These are phyloP conservation scores for Pythium guiyangense DNA, from an alignment of 352 stramenopile genomes.

Conservation along the genomic window DNA sequence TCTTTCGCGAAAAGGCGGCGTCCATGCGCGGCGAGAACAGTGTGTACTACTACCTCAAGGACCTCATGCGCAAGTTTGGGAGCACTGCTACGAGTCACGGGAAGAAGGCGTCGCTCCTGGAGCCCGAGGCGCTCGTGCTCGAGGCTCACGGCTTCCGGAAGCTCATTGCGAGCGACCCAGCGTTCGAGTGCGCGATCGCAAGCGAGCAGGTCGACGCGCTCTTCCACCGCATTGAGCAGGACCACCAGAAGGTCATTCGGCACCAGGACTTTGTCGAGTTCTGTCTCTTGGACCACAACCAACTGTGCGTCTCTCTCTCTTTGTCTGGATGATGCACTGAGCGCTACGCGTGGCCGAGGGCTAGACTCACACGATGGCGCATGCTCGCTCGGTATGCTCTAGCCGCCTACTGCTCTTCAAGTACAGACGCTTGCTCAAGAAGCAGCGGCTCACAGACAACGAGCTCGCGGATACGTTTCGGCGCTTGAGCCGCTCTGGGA, in stretches of 20 bases:
- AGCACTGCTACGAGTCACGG: conserved; percentile 22
- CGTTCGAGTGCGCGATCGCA: conserved; percentile 65
- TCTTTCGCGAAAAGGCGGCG: conserved; percentile 80
- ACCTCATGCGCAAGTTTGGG: conserved; percentile 70
- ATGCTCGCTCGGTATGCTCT: not conserved
- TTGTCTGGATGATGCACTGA: not conserved
- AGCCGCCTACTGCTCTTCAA: conserved; percentile 77
- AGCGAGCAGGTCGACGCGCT: conserved; percentile 69
- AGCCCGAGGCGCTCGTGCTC: conserved; percentile 46
- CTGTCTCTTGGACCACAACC: conserved; percentile 71
- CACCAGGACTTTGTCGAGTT: conserved; percentile 80
- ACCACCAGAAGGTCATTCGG: conserved; percentile 46
- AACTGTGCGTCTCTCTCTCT: conserved; percentile 37
- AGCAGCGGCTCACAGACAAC: conserved; percentile 64
- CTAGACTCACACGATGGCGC: not conserved
- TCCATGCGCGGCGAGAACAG: conserved; percentile 79
- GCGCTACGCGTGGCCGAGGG: not conserved
- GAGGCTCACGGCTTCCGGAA: conserved; percentile 74
- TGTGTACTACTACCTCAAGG: conserved; percentile 85
- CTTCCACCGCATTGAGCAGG: conserved; percentile 64
- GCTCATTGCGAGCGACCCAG: conserved; percentile 70
- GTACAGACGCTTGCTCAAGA: conserved; percentile 58
- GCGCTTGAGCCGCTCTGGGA: conserved; percentile 32
- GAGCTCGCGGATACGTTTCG: conserved; percentile 77
- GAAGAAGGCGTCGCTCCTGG: conserved; percentile 25